These are phyloP conservation scores for Alloteropsis semialata DNA, from an alignment of 176 grass and related monocot genomes.

Conservation along the genomic window DNA sequence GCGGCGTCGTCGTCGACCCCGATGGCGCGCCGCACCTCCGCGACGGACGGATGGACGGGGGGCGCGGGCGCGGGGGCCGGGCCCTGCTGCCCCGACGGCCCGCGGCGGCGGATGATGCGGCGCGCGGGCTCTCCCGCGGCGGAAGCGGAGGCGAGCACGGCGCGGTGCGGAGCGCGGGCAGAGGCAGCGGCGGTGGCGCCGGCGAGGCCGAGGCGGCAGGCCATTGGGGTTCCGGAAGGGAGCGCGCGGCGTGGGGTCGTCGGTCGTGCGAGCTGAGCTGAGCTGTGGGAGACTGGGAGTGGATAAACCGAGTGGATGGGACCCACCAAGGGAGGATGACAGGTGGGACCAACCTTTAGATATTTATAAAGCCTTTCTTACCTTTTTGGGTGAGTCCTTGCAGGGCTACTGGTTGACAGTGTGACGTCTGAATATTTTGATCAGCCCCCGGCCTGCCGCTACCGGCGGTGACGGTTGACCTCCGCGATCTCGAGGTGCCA, in stretches of 20 bases:
- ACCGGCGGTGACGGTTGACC: too few relatives aligned
- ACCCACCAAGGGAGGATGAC: background rate
- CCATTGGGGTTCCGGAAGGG: conserved; percentile 14
- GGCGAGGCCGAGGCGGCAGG: conserved; percentile 46
- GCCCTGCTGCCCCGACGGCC: background rate
- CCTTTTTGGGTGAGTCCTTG: too few relatives aligned
- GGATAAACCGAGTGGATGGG: background rate
- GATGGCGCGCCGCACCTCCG: conserved; percentile 73
- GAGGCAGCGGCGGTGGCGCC: conserved; percentile 40
- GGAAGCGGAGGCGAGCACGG: conserved; percentile 6
- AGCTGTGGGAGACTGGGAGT: background rate
- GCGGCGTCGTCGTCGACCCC: conserved; percentile 47
- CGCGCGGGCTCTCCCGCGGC: conserved; percentile 8
- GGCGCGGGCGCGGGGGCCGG: background rate
- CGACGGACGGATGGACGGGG: conserved; percentile 49
- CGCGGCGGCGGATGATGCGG: conserved; percentile 22
- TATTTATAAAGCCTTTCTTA: background rate
- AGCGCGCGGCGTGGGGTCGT: background rate
- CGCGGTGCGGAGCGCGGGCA: conserved; percentile 36
- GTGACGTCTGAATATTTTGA: too few relatives aligned
- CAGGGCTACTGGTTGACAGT: too few relatives aligned
- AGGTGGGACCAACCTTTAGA: background rate
- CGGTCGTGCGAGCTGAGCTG: background rate
- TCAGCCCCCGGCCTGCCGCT: too few relatives aligned
- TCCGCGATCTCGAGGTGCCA: too few relatives aligned